Evolutionary conservation across 139 green algal genomes (phyloP).

Genomic region (Trebouxia sp.): DNA sequence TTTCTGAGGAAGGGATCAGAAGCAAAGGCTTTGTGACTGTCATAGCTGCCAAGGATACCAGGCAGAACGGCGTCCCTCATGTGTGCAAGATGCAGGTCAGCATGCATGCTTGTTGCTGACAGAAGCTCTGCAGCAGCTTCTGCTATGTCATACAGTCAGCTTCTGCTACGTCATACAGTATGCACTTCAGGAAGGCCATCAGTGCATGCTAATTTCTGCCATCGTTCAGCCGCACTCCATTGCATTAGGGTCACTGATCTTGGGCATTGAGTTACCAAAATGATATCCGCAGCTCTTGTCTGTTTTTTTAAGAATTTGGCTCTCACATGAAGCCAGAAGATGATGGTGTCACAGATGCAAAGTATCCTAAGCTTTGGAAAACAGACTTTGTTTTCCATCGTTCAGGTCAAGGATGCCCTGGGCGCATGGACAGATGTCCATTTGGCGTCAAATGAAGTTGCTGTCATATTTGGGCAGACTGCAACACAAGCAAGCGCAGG

Average conservation of each 20-base stretch:
- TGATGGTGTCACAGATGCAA: no score
- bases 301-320: no score
- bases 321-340: no score
- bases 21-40: conserved; percentile 10
- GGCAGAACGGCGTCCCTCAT: background rate
- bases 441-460: background rate
- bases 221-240: no score
- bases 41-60: conserved; percentile 1
- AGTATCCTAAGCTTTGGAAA: no score
- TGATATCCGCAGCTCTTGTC: no score
- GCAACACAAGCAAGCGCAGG: conserved; percentile 10
- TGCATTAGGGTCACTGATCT: no score
- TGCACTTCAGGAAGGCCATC: background rate
- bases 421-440: conserved; percentile 27
- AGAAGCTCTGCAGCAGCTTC: no score
- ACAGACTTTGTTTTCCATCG: no score
- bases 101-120: background rate
- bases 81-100: conserved; percentile 9
- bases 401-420: conserved; percentile 23
- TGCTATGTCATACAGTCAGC: background rate
- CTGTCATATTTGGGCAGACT: conserved; percentile 21
- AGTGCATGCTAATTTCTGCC: no score
- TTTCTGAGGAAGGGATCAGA: background rate
- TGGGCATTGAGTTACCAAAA: no score
- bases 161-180: background rate